Evolutionary conservation across 164 flowering plant species (phyloP).

Genomic region (Hamamelis virginiana): DNA sequence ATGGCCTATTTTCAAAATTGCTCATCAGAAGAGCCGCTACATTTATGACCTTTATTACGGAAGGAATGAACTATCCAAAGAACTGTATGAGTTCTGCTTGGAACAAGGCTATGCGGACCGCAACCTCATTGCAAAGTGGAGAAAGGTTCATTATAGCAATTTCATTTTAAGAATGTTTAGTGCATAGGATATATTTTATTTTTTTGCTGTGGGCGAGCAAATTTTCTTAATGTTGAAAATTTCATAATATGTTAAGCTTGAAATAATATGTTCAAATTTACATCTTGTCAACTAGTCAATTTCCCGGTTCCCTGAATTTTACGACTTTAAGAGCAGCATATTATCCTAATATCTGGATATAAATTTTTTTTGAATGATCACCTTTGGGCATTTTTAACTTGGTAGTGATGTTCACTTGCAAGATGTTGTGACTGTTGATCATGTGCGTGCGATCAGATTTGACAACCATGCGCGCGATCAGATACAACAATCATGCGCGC

Average conservation of each 20-base stretch:
- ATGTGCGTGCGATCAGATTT: no score
- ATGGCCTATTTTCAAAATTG: constrained; percentile 82
- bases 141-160: neutral
- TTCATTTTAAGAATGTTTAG: neutral
- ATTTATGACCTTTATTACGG: constrained; percentile 67
- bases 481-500: no score
- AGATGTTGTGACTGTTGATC: no score
- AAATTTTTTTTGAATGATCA: no score
- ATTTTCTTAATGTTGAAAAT: neutral
- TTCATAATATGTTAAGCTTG: neutral
- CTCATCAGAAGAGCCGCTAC: constrained; percentile 87
- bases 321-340: neutral
- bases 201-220: neutral
- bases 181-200: neutral
- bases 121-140: constrained; percentile 75
- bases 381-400: no score
- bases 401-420: no score
- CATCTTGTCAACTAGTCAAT: neutral
- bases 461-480: no score
- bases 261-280: neutral
- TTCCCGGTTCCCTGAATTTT: neutral
- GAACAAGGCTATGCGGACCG: constrained; percentile 86
- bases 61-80: constrained; percentile 74
- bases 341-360: neutral
- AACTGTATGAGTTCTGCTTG: constrained; percentile 76